Percentiles rank a stretch among this genome's conserved stretches.
Conservation (phyloP, 2,329 filamentous ascomycete species). For the Tolypocladium guangdongense region DNA sequence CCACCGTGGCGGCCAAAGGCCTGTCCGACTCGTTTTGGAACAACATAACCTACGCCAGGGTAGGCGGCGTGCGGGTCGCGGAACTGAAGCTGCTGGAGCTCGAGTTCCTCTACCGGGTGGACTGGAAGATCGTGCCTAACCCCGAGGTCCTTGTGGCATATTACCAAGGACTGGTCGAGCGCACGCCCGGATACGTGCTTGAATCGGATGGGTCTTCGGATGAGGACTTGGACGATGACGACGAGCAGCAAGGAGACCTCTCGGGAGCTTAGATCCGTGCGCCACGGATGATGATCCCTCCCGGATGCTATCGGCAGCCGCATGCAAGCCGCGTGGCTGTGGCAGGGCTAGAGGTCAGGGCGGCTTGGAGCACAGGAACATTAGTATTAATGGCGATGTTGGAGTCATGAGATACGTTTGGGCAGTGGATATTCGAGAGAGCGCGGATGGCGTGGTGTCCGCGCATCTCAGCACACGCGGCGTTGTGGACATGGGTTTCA, state of each 20-base stretch:
- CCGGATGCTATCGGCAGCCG: not conserved
- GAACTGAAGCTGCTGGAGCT: conserved; percentile 87
- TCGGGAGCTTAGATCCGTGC: conserved; percentile 1
- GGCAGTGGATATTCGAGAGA: not conserved
- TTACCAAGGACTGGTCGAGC: conserved; percentile 73
- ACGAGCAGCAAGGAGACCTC: conserved; percentile 13
- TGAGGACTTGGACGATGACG: conserved; percentile 21
- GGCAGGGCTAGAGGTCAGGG: not conserved
- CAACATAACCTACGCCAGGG: conserved; percentile 88
- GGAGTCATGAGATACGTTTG: not conserved
- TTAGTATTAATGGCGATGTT: not conserved
- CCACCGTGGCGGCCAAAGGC: conserved; percentile 91
- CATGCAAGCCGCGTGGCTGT: not conserved
- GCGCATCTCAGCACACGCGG: not conserved
- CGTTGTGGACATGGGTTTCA: not conserved
- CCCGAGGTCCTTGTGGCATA: conserved; percentile 91
- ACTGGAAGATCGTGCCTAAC: conserved; percentile 95
- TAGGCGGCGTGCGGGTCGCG: conserved; percentile 81
- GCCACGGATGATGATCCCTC: conserved; percentile 5
- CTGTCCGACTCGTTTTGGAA: conserved; percentile 98
- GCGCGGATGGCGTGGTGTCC: not conserved
- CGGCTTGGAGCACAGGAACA: not conserved
- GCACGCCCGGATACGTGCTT: conserved; percentile 44
- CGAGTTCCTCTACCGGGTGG: conserved; percentile 83
- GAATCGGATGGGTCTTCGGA: conserved; percentile 25